These are phyloP conservation scores for Agrocybe chaxingu DNA, from an alignment of 768 basidiomycete genomes.

Conservation along the genomic window DNA sequence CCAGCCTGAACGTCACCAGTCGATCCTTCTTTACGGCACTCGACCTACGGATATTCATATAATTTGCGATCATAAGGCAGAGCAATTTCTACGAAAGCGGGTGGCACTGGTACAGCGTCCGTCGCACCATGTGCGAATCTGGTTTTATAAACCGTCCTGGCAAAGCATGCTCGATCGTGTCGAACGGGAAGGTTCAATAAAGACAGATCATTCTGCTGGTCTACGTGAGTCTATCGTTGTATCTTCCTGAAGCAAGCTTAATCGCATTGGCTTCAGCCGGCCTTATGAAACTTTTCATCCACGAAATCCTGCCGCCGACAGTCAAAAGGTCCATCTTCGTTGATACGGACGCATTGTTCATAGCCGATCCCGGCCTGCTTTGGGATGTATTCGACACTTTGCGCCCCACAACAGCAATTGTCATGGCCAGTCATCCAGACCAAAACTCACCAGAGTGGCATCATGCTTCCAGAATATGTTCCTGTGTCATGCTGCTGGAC, in stretches of 20 bases:
- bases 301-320: conserved; percentile 42
- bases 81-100: conserved; percentile 33
- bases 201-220: conserved; percentile 45
- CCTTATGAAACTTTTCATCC: conserved; percentile 51
- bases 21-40: conserved; percentile 35
- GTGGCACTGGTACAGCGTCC: conserved; percentile 37
- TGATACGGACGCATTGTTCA: conserved; percentile 51
- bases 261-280: conserved; percentile 29
- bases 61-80: conserved; percentile 42
- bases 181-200: conserved; percentile 42
- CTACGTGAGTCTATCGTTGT: conserved; percentile 31
- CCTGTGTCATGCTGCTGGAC: conserved; percentile 52
- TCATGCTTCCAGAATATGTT: conserved; percentile 45
- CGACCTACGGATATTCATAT: conserved; percentile 39
- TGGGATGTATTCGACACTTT: conserved; percentile 39
- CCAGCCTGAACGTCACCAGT: conserved; percentile 16
- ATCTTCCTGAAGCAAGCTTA: background rate
- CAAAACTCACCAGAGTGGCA: conserved; percentile 37
- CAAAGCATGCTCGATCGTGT: conserved; percentile 41
- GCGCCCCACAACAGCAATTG: conserved; percentile 31
- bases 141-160: conserved; percentile 38
- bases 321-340: conserved; percentile 46
- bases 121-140: conserved; percentile 30
- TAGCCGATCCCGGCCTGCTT: conserved; percentile 42
- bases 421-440: conserved; percentile 44